Evolutionary conservation across 768 basidiomycete species (phyloP), one percentile per base, ranked within the genome.

Genomic region (Pleurotus tuoliensis): DNA sequence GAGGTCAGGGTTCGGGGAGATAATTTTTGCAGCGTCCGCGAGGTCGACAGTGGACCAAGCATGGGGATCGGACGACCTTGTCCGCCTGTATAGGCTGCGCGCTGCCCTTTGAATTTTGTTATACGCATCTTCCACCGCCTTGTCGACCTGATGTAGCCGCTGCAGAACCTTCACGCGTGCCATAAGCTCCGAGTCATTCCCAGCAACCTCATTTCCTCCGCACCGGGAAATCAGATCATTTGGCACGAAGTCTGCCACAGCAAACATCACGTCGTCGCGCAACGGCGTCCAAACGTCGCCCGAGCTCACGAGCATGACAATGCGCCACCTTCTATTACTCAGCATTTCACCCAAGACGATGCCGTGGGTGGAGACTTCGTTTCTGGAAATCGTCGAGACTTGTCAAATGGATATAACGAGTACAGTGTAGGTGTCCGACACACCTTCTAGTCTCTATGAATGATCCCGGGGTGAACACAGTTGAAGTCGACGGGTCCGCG

Each of bases 91-190:
- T 45, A 78, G 56, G 59, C 79, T 69, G 49, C 67, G 61, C 20
- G 64, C 47, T 22, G 64, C 56, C 15, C 68, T 61, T 44, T 59
- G 57, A 9, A 74, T 62, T 15, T 65, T 58, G 40, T 69, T 67
- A 56, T 62, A 63, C 22, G 74, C 72, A 38, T 63, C 66, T 46
- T 87, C 82, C 5, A 85, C 66, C 1, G 69, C 68, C 39, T 73
- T 75, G 55, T 81, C 76, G 20, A 90, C 64, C 4, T 74, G 68
- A 16, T 85, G 81, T 18, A 93, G 63, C n/a, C 71, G 74, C 62
- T 77, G 82, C 22, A 91, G 75, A 16, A 87, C 78, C 53, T 82
- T 76, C 3, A 90, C 76, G 2, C 93, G 79, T 2, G 92, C 90
- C 24, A 73, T 70, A 47, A 79, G 67, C 57, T 87, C 70, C 4